Conservation (phyloP, 768 basidiomycete species). For the Trametes coccinea region DNA sequence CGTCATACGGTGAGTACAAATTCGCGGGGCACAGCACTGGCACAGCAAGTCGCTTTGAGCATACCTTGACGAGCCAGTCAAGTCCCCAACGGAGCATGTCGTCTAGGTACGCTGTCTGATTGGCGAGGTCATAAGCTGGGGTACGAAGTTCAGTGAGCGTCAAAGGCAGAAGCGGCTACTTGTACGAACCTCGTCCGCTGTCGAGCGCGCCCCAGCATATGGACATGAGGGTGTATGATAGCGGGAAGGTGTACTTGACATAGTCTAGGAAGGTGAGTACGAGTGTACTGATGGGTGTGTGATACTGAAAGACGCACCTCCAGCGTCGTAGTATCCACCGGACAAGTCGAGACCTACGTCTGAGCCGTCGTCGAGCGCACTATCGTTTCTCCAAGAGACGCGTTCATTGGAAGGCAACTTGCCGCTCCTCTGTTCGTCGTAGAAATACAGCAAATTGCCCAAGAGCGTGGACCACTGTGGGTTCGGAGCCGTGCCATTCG, state of each 20-base stretch:
- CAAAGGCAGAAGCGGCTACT: neutral
- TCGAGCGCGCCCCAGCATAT: conserved; percentile 90
- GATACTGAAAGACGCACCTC: conserved; percentile 49
- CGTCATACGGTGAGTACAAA: conserved; percentile 1
- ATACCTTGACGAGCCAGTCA: conserved; percentile 88
- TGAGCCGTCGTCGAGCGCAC: conserved; percentile 72
- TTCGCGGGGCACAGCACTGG: too few relatives aligned
- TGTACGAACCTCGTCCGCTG: conserved; percentile 64
- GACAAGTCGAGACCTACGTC: conserved; percentile 74
- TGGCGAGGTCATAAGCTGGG: conserved; percentile 73
- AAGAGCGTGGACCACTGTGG: conserved; percentile 81
- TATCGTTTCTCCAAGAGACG: conserved; percentile 86
- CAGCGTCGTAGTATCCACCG: conserved; percentile 93
- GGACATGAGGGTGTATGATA: conserved; percentile 85
- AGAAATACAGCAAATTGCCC: conserved; percentile 83
- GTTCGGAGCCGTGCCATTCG: conserved; percentile 46
- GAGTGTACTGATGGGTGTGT: neutral
- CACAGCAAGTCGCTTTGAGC: conserved; percentile 6
- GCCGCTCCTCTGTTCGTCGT: conserved; percentile 89
- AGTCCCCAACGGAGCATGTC: conserved; percentile 88
- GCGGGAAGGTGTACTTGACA: conserved; percentile 84
- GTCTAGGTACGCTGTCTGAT: conserved; percentile 91
- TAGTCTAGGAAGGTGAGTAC: conserved; percentile 71
- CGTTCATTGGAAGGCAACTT: conserved; percentile 65
- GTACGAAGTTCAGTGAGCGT: conserved; percentile 25